These are phyloP conservation scores for Oehlia diaphana DNA, from an alignment of 192 early-diverging fungal genomes.

Conservation along the genomic window DNA sequence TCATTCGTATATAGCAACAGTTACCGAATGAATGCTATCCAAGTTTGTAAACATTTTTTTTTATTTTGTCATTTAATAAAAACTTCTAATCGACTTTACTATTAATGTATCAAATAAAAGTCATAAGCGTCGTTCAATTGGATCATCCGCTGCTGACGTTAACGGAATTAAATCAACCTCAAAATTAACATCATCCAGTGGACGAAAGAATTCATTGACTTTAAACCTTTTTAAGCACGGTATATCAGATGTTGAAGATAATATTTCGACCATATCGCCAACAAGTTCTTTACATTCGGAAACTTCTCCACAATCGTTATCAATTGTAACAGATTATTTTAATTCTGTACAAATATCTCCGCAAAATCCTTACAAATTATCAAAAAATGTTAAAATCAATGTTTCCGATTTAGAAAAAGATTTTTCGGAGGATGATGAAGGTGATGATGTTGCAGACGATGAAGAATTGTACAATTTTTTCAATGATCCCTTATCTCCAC, in stretches of 20 bases:
- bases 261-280: neutral
- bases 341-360: neutral
- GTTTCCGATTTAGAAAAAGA: neutral
- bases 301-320: neutral
- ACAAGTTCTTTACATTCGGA: neutral
- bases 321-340: slow-evolving; percentile 16
- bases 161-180: neutral
- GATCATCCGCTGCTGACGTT: neutral
- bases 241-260: neutral
- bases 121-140: neutral
- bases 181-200: neutral
- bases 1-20: neutral
- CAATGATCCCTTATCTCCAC: slow-evolving; percentile 29
- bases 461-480: slow-evolving; percentile 9
- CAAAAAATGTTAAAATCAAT: neutral
- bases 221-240: slow-evolving; percentile 17
- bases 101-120: neutral
- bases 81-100: neutral
- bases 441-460: neutral
- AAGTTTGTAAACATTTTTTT: neutral
- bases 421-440: neutral
- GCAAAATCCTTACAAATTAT: neutral
- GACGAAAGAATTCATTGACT: slow-evolving; percentile 6
- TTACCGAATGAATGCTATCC: neutral
- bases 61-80: neutral